These are phyloP conservation scores for Botrytis aclada DNA, from an alignment of 2,329 filamentous ascomycete species.

Conservation along the genomic window DNA sequence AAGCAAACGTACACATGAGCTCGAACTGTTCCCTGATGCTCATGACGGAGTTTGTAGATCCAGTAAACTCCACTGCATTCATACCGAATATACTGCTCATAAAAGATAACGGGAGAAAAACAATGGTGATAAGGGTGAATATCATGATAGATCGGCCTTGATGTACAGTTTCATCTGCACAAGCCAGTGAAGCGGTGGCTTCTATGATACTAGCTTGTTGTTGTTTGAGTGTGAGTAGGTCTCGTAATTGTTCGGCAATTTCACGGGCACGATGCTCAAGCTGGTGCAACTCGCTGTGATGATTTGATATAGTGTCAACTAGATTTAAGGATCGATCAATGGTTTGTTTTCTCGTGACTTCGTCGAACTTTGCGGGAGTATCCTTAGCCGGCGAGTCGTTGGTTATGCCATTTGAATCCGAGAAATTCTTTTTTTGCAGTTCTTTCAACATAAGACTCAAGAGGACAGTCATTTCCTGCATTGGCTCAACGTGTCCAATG, in stretches of 20 bases:
- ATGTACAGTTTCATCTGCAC: background rate
- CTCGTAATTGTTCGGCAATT: constrained; percentile 24
- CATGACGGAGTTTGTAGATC: background rate
- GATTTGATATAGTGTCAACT: background rate
- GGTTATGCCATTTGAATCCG: no score
- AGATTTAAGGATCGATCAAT: background rate
- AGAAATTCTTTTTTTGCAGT: background rate
- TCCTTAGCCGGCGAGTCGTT: background rate
- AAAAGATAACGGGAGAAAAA: constrained; percentile 14
- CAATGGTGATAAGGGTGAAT: constrained; percentile 10
- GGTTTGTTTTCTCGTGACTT: background rate
- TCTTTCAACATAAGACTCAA: background rate
- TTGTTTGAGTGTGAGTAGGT: constrained; percentile 45
- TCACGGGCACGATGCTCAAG: constrained; percentile 1
- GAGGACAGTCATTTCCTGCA: background rate
- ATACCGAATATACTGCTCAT: constrained; percentile 17
- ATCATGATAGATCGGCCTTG: constrained; percentile 15
- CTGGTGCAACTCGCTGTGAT: background rate
- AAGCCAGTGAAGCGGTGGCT: constrained; percentile 28
- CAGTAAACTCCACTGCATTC: background rate
- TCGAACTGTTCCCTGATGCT: background rate
- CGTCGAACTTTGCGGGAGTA: background rate
- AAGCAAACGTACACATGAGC: background rate
- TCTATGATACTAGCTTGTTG: constrained; percentile 47
- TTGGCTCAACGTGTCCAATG: background rate